Base-by-base conservation (phyloP, 148 eudicot species). In the Drosera capensis region DNA sequence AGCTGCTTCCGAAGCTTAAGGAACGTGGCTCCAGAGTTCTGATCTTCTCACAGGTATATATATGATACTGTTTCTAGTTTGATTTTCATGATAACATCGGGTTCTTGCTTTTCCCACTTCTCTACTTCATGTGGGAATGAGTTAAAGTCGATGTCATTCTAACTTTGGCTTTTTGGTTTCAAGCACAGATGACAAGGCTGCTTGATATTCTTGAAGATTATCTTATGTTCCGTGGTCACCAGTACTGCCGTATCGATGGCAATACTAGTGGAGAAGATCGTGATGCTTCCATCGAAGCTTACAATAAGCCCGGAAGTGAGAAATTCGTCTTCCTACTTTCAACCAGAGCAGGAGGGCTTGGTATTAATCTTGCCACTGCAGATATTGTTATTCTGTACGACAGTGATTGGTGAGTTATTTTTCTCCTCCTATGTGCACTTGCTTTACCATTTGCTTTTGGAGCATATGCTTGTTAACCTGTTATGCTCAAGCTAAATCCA, bases 341-440 rank as follows among this genome's bases (percentile, higher is more conserved):
- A 45, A 90, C 95, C 16, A 76, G 99, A 73, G 99, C 99, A 49
- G 99, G 93, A 40, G 99, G 99, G 9, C 95, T 84, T 62, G 99
- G 99, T 21, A 84, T 90, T 54, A 90, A 90, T 67, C 99, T 90
- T 65, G 95, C 95, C 41, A 84, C 99, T 63, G 99, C 99, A 17
- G 99, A 90, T 66, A 68, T 85, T 51, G 99, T 90, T 51, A 78
- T 90, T 69, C 77, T 90, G 2, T 90, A 90, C 66, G 99, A 90
- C 59, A 84, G 95, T 65, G 99, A 90, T 52, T 85, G 95, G 97
- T 88, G 53, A 64, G 77, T 1, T 26, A 40, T 16, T 56, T 20
- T 30, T 3, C 29, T 47, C 47, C 22, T 43, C 20, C 4, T 3
- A 13, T 15, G 4, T 23, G 19, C 24, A 8, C 24, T 1, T 19